phyloP scores from a whole-genome alignment of 2,329 filamentous ascomycete species.

The Dothistroma pini region DNA sequence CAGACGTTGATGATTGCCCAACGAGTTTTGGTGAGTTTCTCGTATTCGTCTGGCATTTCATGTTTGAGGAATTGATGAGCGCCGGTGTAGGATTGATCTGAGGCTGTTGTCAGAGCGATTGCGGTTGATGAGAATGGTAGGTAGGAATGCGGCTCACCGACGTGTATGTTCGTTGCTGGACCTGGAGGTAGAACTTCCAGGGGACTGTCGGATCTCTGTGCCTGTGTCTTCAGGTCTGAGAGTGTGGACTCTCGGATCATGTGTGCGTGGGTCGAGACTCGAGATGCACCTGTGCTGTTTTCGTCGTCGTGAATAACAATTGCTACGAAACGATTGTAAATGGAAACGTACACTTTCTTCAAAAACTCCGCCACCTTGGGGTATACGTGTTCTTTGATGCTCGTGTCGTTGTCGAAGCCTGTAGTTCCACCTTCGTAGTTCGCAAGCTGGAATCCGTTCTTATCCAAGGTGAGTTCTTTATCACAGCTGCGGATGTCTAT shows the following conservation, averaged over 20 bases:
- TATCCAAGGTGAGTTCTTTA: background rate
- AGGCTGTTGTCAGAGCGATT: background rate
- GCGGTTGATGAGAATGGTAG: background rate
- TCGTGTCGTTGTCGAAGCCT: background rate
- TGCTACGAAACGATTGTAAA: background rate
- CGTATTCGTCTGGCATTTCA: background rate
- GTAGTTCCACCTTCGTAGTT: background rate
- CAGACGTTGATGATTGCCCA: constrained; percentile 8
- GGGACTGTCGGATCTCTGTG: background rate
- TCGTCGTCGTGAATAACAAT: background rate
- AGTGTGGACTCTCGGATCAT: background rate
- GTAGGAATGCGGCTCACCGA: background rate
- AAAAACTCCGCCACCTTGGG: background rate
- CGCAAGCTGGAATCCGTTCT: background rate
- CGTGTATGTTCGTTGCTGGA: background rate
- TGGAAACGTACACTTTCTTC: background rate
- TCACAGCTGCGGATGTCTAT: background rate
- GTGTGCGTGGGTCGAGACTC: background rate
- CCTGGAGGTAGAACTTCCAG: background rate
- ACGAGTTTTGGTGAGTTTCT: background rate
- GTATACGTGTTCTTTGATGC: background rate
- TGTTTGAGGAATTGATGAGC: background rate
- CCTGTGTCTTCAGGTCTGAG: background rate
- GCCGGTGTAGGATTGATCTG: constrained; percentile 5
- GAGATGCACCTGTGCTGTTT: background rate